Percentiles rank a stretch among this genome's conserved stretches.
phyloP scores from a whole-genome alignment of 1,284 basidiomycete species.

The Polyporus tsugae region DNA sequence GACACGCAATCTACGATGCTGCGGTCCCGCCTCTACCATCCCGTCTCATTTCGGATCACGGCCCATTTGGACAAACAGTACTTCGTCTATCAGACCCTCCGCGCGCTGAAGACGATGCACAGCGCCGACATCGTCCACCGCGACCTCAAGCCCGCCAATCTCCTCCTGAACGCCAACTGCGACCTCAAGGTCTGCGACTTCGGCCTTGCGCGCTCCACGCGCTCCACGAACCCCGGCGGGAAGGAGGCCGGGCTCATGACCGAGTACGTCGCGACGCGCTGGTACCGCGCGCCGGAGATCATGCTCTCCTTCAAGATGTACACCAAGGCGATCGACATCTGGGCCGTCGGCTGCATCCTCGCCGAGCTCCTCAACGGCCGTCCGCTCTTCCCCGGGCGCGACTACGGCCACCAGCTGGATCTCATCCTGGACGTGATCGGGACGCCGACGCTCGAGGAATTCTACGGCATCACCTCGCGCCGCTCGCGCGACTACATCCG shows the following conservation, averaged over 20 bases:
- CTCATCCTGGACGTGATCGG: conserved; percentile 90
- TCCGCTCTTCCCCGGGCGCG: conserved; percentile 88
- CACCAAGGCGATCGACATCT: conserved; percentile 82
- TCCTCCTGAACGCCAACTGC: conserved; percentile 86
- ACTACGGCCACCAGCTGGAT: conserved; percentile 88
- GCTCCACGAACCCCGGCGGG: conserved; percentile 67
- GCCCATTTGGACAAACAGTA: conserved; percentile 50
- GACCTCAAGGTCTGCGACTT: conserved; percentile 91
- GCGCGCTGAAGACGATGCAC: conserved; percentile 87
- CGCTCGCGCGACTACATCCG: conserved; percentile 89
- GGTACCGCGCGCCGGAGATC: conserved; percentile 89
- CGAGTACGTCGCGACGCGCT: conserved; percentile 85
- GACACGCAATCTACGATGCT: not conserved
- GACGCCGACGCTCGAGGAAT: conserved; percentile 88
- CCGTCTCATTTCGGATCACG: conserved; percentile 3
- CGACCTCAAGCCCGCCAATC: conserved; percentile 85
- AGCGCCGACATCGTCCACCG: conserved; percentile 84
- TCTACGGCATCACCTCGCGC: conserved; percentile 85
- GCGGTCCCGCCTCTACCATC: not conserved
- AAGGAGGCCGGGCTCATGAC: conserved; percentile 84
- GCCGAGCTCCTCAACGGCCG: conserved; percentile 86
- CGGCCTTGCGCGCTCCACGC: conserved; percentile 77
- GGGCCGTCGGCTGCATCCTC: conserved; percentile 90
- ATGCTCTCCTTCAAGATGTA: conserved; percentile 93
- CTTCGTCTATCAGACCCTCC: conserved; percentile 79